phyloP scores from a whole-genome alignment of 495 filamentous ascomycete genomes.

The Aspergillus bridgeri region DNA sequence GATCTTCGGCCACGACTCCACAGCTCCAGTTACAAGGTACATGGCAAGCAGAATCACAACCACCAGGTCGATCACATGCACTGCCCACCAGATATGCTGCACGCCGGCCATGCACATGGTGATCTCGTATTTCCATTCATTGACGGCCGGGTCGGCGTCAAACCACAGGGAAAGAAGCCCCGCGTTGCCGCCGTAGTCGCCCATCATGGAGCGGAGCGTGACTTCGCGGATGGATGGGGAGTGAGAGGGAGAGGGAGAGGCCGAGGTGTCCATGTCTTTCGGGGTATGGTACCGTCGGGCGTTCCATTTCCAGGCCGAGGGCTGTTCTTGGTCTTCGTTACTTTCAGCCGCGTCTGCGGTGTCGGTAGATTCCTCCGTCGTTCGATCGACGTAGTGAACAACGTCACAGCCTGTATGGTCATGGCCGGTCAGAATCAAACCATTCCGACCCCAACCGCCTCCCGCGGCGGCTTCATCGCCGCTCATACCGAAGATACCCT shows the following conservation, averaged over 20 bases:
- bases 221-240: slow-evolving; percentile 68
- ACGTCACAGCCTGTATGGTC: slow-evolving; percentile 93
- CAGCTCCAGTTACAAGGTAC: slow-evolving; percentile 10
- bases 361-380: neutral
- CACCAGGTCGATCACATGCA: slow-evolving; percentile 69
- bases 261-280: too few relatives aligned
- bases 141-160: slow-evolving; percentile 48
- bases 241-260: neutral
- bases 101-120: slow-evolving; percentile 70
- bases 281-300: slow-evolving; percentile 25
- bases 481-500: slow-evolving; percentile 76
- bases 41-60: slow-evolving; percentile 30
- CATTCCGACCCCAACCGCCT: slow-evolving; percentile 60
- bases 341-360: slow-evolving; percentile 1
- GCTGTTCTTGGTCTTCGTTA: slow-evolving; percentile 10
- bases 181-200: slow-evolving; percentile 82
- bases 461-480: slow-evolving; percentile 49
- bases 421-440: slow-evolving; percentile 84
- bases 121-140: slow-evolving; percentile 80
- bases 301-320: slow-evolving; percentile 8
- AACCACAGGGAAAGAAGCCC: slow-evolving; percentile 89
- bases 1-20: neutral
- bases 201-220: slow-evolving; percentile 99
- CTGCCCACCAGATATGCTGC: slow-evolving; percentile 93
- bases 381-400: slow-evolving; percentile 69